phyloP scores from a whole-genome alignment of 495 filamentous ascomycete species.

The Jackrogersella multiformis region DNA sequence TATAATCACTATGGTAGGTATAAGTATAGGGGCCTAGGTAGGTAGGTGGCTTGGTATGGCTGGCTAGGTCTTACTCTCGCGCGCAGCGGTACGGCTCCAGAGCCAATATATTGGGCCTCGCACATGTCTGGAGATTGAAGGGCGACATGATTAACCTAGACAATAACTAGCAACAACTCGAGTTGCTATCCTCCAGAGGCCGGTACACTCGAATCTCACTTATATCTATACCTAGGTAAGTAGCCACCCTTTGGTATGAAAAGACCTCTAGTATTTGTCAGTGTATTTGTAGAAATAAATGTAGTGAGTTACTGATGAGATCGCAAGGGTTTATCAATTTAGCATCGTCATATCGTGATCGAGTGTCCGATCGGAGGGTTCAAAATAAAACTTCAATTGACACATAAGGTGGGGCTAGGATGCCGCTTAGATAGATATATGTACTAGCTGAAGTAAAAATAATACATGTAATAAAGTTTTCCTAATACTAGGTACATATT shows the following conservation, averaged over 20 bases:
- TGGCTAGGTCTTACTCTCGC: constrained; percentile 70
- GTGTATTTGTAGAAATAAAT: neutral
- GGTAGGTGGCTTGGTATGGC: constrained; percentile 10
- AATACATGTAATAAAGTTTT: neutral
- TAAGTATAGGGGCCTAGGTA: constrained; percentile 45
- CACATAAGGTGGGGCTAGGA: constrained; percentile 13
- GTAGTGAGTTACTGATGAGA: constrained; percentile 14
- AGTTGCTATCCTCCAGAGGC: constrained; percentile 5
- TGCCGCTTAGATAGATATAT: constrained; percentile 23
- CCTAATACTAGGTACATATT: no score
- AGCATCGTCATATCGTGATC: constrained; percentile 23
- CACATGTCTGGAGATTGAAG: constrained; percentile 83
- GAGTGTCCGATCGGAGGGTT: constrained; percentile 44
- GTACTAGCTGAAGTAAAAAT: neutral
- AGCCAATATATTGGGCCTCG: constrained; percentile 82
- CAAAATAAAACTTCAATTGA: constrained; percentile 37
- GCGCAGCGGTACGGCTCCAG: constrained; percentile 87
- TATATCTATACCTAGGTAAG: neutral
- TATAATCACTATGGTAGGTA: constrained; percentile 80
- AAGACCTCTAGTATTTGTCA: constrained; percentile 4
- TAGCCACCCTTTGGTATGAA: neutral
- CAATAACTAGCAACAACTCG: neutral
- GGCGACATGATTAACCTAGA: constrained; percentile 51
- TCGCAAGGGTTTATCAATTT: constrained; percentile 9
- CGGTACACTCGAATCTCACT: neutral